A percentile compares a stretch with the other conserved stretches of the same genome.
phyloP scores from a whole-genome alignment of 345 rosid species.

The Hevea brasiliensis region DNA sequence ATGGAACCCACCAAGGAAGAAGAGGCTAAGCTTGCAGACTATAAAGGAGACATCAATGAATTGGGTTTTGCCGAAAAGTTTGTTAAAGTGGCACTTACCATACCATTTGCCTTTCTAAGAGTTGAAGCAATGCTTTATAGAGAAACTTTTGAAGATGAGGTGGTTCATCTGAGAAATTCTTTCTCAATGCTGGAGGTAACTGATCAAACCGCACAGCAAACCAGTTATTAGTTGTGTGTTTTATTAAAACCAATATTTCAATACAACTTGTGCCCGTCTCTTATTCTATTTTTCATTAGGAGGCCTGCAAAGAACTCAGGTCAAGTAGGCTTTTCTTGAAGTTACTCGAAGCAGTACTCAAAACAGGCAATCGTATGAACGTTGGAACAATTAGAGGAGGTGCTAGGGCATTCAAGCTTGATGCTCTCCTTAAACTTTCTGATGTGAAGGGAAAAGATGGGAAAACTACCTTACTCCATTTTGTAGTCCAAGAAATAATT shows the following conservation, averaged over 20 bases:
- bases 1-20: slow-evolving; percentile 97
- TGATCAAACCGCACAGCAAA: background rate
- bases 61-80: slow-evolving; percentile 86
- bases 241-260: slow-evolving; percentile 4
- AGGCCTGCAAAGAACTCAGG: slow-evolving; percentile 94
- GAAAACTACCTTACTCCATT: slow-evolving; percentile 82
- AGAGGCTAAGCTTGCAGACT: slow-evolving; percentile 63
- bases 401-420: slow-evolving; percentile 93
- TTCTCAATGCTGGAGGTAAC: slow-evolving; percentile 85
- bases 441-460: slow-evolving; percentile 96
- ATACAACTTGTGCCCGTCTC: background rate
- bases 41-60: slow-evolving; percentile 71
- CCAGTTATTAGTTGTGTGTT: background rate
- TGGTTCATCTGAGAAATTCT: slow-evolving; percentile 80
- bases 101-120: slow-evolving; percentile 72
- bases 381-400: slow-evolving; percentile 96
- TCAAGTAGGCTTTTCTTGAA: slow-evolving; percentile 88
- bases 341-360: slow-evolving; percentile 86
- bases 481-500: slow-evolving; percentile 88
- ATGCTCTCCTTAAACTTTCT: slow-evolving; percentile 83
- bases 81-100: slow-evolving; percentile 49
- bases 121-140: slow-evolving; percentile 90
- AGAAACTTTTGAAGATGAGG: slow-evolving; percentile 90
- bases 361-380: slow-evolving; percentile 95
- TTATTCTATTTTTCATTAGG: slow-evolving; percentile 40